phyloP scores from a whole-genome alignment of 768 basidiomycete genomes.

The Leccinum obscurum region DNA sequence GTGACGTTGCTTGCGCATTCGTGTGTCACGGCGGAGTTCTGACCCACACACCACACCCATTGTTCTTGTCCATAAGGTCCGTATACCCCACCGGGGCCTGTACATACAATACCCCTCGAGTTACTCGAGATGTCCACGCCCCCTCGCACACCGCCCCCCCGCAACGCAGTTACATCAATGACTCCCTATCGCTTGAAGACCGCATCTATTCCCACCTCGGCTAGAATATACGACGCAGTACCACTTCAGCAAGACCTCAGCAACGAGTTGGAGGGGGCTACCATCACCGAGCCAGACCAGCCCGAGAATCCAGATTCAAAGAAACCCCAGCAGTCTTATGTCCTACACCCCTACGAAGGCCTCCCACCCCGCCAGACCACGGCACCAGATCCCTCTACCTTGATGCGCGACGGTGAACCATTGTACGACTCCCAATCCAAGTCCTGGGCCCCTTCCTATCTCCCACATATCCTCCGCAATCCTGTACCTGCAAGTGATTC shows the following conservation, averaged over 20 bases:
- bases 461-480: neutral
- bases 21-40: no score
- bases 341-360: neutral
- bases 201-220: neutral
- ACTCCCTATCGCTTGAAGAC: neutral
- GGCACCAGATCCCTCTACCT: no score
- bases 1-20: no score
- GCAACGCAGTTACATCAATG: neutral
- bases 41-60: no score
- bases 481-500: neutral
- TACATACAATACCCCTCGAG: neutral
- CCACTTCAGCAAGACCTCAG: neutral
- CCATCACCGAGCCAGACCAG: neutral
- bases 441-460: neutral
- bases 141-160: neutral
- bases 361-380: no score
- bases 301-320: neutral
- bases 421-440: neutral
- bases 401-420: no score
- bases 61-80: no score
- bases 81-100: no score
- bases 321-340: neutral
- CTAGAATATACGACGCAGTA: neutral
- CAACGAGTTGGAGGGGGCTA: neutral
- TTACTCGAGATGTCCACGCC: neutral